Percentiles rank a stretch among this genome's conserved stretches.
These are phyloP conservation scores for Viola odorata DNA, from an alignment of 345 rosid species.

Conservation along the genomic window DNA sequence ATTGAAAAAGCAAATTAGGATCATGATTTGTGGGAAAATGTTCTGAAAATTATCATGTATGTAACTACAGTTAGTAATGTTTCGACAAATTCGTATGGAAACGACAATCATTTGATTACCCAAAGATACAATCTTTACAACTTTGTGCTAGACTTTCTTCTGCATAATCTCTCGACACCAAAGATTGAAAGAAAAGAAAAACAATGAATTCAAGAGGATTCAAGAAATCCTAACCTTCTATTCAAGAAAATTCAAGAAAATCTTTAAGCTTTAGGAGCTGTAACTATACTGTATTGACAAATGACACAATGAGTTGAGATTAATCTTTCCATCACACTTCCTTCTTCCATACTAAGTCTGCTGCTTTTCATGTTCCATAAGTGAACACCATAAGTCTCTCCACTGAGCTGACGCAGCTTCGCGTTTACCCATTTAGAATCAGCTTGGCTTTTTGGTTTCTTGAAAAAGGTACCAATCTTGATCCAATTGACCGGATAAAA, in stretches of 20 bases:
- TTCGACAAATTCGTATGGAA: too few relatives aligned
- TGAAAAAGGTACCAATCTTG: conserved; percentile 46
- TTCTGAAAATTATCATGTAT: conserved; percentile 2
- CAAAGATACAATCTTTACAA: too few relatives aligned
- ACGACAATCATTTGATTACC: too few relatives aligned
- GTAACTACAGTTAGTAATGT: too few relatives aligned
- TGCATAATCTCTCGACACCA: too few relatives aligned
- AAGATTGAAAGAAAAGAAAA: too few relatives aligned
- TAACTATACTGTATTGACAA: conserved; percentile 35
- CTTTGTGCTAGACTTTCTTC: too few relatives aligned
- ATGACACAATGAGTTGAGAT: conserved; percentile 47
- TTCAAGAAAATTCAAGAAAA: background rate
- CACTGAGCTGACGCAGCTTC: conserved; percentile 46
- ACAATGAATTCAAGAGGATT: too few relatives aligned
- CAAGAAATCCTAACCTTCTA: too few relatives aligned
- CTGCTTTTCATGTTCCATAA: conserved; percentile 72
- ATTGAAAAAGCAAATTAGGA: conserved; percentile 35
- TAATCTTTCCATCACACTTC: conserved; percentile 53
- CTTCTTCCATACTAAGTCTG: conserved; percentile 45
- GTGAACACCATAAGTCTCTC: conserved; percentile 53
- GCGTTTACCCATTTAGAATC: conserved; percentile 40
- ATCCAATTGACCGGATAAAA: conserved; percentile 75
- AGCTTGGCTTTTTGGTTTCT: conserved; percentile 32
- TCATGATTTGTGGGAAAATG: conserved; percentile 39
- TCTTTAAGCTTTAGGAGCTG: conserved; percentile 4